A percentile compares a stretch with the other conserved stretches of the same genome.
These are phyloP conservation scores for Phyllostachys edulis DNA, from an alignment of 176 grass and related monocot species.

Conservation along the genomic window DNA sequence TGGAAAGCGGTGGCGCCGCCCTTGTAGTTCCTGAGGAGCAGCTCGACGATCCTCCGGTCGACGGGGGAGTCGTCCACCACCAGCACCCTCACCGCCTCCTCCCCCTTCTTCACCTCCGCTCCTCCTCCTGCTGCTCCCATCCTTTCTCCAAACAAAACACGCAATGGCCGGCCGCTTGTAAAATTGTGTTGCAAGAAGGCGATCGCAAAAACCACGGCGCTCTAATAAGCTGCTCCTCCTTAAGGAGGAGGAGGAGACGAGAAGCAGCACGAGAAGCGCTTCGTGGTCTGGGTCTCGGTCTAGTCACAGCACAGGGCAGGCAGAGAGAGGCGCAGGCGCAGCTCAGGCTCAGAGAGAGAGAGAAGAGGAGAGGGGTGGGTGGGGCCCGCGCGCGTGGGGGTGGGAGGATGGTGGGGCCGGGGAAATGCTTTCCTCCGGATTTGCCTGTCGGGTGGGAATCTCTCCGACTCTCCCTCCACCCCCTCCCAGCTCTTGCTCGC, in stretches of 20 bases:
- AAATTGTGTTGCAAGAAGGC: neutral
- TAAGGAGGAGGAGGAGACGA: neutral
- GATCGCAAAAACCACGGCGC: neutral
- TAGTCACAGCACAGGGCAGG: neutral
- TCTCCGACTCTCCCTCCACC: conserved; percentile 36
- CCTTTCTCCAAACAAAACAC: neutral
- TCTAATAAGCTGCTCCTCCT: neutral
- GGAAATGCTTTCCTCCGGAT: conserved; percentile 65
- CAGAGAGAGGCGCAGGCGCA: neutral
- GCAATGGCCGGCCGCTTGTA: neutral
- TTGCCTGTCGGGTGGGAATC: conserved; percentile 58
- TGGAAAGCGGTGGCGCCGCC: conserved; percentile 43
- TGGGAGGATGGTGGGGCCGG: conserved; percentile 35
- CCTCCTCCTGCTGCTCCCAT: neutral
- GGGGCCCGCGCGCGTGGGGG: conserved; percentile 46
- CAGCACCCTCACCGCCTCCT: conserved; percentile 61
- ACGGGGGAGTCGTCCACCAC: conserved; percentile 84
- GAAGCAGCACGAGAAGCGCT: neutral
- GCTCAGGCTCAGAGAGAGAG: neutral
- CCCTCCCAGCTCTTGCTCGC: neutral
- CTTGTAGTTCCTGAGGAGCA: conserved; percentile 55
- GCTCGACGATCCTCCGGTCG: conserved; percentile 69
- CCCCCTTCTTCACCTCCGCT: neutral
- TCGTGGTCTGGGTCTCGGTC: conserved; percentile 4
- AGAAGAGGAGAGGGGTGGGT: neutral